Percentiles rank a stretch among this genome's conserved stretches.
Evolutionary conservation across 139 green algal species (phyloP).

Genomic region (Chlamydomonas incerta): DNA sequence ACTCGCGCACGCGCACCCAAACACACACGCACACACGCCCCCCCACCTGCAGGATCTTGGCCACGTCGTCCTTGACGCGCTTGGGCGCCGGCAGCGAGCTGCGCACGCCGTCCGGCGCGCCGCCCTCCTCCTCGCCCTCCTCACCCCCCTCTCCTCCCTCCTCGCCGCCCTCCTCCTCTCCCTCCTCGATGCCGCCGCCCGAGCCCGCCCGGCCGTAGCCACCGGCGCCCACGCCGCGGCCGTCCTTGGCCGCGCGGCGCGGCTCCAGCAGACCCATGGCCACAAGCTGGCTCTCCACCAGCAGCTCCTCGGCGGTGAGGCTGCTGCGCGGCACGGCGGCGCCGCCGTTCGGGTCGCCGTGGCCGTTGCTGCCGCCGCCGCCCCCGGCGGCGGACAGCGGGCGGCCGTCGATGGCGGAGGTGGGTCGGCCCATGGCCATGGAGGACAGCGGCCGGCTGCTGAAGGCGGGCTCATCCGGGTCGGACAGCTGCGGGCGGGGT

Average conservation of each 20-base stretch:
- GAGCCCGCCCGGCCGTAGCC: background rate
- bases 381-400: background rate
- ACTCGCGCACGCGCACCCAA: too few species aligned
- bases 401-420: background rate
- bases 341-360: background rate
- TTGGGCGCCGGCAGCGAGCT: constrained; percentile 8
- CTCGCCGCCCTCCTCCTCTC: background rate
- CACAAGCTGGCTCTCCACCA: constrained; percentile 55
- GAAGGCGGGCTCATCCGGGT: too few species aligned
- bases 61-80: constrained; percentile 22
- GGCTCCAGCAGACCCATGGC: constrained; percentile 54
- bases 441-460: too few species aligned
- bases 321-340: background rate
- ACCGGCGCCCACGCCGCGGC: background rate
- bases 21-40: too few species aligned
- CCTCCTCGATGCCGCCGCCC: background rate
- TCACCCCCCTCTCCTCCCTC: background rate
- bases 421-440: background rate
- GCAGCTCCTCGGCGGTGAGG: constrained; percentile 46
- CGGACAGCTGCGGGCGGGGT: too few species aligned
- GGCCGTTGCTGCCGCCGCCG: background rate
- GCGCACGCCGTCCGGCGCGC: background rate
- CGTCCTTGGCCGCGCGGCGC: background rate
- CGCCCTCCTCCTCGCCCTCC: background rate
- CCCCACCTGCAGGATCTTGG: background rate